These are phyloP conservation scores for Aphanocladium album DNA, from an alignment of 2,329 filamentous ascomycete genomes.

Conservation along the genomic window DNA sequence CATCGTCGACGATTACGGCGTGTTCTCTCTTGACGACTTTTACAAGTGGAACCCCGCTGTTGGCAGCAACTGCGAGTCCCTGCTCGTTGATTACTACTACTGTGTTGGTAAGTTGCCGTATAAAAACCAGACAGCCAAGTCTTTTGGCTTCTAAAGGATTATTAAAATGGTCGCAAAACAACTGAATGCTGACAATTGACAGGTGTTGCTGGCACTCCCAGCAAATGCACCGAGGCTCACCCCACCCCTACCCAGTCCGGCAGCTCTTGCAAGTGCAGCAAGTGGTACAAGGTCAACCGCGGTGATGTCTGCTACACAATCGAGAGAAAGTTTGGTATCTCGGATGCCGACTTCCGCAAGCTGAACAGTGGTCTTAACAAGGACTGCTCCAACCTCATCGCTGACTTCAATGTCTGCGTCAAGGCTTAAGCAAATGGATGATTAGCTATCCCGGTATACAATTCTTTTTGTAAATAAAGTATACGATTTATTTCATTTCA, in stretches of 20 bases:
- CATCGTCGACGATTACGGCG: neutral
- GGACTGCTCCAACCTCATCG: slow-evolving; percentile 8
- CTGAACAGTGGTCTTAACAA: slow-evolving; percentile 5
- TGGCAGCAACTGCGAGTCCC: slow-evolving; percentile 4
- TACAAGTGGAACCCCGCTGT: slow-evolving; percentile 9
- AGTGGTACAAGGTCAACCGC: slow-evolving; percentile 12
- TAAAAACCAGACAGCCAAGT: no score
- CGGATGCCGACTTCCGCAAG: neutral
- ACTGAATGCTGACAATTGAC: neutral
- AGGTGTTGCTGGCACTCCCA: slow-evolving; percentile 5
- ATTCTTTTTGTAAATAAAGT: neutral
- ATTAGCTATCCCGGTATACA: neutral
- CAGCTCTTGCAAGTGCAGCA: slow-evolving; percentile 4
- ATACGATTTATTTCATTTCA: neutral
- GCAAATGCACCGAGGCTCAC: neutral
- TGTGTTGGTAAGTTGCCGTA: slow-evolving; percentile 3
- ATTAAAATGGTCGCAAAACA: neutral
- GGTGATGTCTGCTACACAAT: slow-evolving; percentile 13
- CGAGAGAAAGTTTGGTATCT: neutral
- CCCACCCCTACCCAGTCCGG: neutral
- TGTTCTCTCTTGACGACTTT: neutral
- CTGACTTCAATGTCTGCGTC: slow-evolving; percentile 10
- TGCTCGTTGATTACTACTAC: slow-evolving; percentile 5
- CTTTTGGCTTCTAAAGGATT: neutral
- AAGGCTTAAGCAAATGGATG: neutral